A percentile compares a stretch with the other conserved stretches of the same genome.
phyloP scores from a whole-genome alignment of 2,329 filamentous ascomycete genomes.

The Ophiostoma sp. region DNA sequence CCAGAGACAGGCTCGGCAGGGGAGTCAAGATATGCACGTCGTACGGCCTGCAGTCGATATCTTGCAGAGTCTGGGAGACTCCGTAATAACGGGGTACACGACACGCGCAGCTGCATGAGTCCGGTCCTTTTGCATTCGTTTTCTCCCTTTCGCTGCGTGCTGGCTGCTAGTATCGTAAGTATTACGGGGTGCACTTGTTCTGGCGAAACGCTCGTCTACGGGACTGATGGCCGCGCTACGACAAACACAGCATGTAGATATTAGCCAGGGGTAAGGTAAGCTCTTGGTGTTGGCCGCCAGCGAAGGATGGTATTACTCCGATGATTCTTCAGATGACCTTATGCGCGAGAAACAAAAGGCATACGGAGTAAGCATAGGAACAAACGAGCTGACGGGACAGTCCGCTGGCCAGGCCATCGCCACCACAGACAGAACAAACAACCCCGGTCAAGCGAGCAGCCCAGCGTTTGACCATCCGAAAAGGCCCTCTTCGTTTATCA shows the following conservation, averaged over 20 bases:
- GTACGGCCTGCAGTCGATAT: not conserved
- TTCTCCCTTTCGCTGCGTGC: constrained; percentile 8
- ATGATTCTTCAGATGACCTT: too few species aligned
- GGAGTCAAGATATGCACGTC: too few species aligned
- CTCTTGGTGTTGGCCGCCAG: too few species aligned
- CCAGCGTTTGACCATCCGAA: constrained; percentile 7
- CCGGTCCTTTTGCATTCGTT: not conserved
- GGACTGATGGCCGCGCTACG: not conserved
- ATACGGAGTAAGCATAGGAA: not conserved
- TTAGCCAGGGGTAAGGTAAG: not conserved
- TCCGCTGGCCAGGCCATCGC: not conserved
- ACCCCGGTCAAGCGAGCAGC: not conserved
- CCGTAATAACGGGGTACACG: not conserved
- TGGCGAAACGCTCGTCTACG: not conserved
- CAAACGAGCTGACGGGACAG: not conserved
- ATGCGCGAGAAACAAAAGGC: not conserved
- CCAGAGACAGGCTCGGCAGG: too few species aligned
- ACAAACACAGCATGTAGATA: not conserved
- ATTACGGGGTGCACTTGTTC: not conserved
- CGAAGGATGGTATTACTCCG: too few species aligned
- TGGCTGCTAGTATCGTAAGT: constrained; percentile 1
- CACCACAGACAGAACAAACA: not conserved
- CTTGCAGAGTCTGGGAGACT: not conserved
- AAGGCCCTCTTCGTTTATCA: not conserved
- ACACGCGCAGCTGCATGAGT: not conserved